Evolutionary conservation across 2,329 filamentous ascomycete genomes (phyloP).

Genomic region (Fusarium torreyae): DNA sequence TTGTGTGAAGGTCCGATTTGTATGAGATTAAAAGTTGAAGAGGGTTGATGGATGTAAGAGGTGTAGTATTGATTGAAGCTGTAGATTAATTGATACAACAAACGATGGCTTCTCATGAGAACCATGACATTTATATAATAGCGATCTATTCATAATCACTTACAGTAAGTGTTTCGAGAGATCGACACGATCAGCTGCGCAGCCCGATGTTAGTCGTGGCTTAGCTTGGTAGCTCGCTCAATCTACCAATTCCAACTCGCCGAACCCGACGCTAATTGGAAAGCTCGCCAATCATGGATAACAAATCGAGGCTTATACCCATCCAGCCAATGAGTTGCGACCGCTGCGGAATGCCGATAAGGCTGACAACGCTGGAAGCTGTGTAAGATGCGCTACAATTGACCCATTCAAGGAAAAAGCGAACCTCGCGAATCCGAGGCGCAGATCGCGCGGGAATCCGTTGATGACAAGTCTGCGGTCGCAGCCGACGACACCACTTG

Average conservation of each 20-base stretch:
- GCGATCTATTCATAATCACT: background rate
- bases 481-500: background rate
- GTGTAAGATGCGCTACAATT: constrained; percentile 5
- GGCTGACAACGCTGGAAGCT: constrained; percentile 6
- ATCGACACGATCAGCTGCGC: constrained; percentile 14
- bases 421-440: background rate
- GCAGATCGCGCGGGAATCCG: background rate
- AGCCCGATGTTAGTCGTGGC: constrained; percentile 14
- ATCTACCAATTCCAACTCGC: constrained; percentile 2
- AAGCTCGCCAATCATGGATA: constrained; percentile 1
- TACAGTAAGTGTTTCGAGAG: background rate
- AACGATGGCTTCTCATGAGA: background rate
- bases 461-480: too few relatives aligned
- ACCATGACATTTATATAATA: constrained; percentile 13
- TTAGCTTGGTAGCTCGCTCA: constrained; percentile 24
- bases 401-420: background rate
- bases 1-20: background rate
- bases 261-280: background rate
- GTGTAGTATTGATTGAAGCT: background rate
- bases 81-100: background rate
- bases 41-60: background rate
- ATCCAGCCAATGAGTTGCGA: constrained; percentile 6
- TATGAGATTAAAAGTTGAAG: background rate
- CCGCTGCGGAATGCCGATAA: constrained; percentile 13
- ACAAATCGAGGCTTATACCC: constrained; percentile 15